Evolutionary conservation across 2,329 filamentous ascomycete species (phyloP).

Genomic region (Pochonia chlamydosporia): DNA sequence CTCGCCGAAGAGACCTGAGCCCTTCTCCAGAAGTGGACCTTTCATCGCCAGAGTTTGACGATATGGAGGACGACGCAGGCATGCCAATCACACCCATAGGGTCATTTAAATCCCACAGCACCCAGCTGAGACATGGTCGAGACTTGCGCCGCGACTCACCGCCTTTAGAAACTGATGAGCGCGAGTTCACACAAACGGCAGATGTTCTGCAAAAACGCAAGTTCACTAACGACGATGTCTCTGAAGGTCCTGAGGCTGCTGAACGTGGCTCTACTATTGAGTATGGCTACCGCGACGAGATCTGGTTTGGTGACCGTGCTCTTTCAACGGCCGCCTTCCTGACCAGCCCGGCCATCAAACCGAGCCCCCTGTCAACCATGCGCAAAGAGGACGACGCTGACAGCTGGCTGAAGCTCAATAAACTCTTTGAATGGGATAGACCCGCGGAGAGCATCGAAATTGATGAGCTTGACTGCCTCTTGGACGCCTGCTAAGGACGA

Average conservation of each 20-base stretch:
- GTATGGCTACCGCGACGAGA: slow-evolving; percentile 39
- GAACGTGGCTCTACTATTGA: slow-evolving; percentile 26
- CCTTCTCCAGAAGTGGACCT: slow-evolving; percentile 92
- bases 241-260: slow-evolving; percentile 18
- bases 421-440: slow-evolving; percentile 52
- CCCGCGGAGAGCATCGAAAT: slow-evolving; percentile 87
- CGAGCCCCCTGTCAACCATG: slow-evolving; percentile 20
- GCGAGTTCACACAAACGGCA: slow-evolving; percentile 94
- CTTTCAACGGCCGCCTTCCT: slow-evolving; percentile 36
- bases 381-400: slow-evolving; percentile 34
- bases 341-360: slow-evolving; percentile 48
- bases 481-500: slow-evolving; percentile 61
- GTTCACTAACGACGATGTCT: slow-evolving; percentile 36
- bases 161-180: slow-evolving; percentile 88
- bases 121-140: slow-evolving; percentile 31
- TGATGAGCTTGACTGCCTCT: slow-evolving; percentile 84
- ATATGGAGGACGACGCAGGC: slow-evolving; percentile 53
- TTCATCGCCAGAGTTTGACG: slow-evolving; percentile 80
- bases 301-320: slow-evolving; percentile 43
- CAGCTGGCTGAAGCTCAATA: slow-evolving; percentile 34
- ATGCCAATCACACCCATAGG: slow-evolving; percentile 58
- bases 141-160: slow-evolving; percentile 68
- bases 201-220: slow-evolving; percentile 70
- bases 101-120: slow-evolving; percentile 48
- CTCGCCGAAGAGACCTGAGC: slow-evolving; percentile 66